These are phyloP conservation scores for Alternaria tenuissima DNA, from an alignment of 2,329 filamentous ascomycete genomes.

Conservation along the genomic window DNA sequence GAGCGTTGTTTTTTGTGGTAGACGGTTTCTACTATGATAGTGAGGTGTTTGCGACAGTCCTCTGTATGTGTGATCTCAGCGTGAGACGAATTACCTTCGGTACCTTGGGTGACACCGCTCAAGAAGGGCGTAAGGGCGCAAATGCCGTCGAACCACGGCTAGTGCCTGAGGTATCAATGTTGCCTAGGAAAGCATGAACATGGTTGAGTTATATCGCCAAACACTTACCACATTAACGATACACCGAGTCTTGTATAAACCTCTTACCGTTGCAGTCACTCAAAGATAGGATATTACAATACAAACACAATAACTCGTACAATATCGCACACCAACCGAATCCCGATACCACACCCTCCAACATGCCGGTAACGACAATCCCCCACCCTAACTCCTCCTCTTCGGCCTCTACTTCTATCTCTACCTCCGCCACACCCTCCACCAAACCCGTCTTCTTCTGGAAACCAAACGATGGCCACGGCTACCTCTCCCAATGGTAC, in stretches of 20 bases:
- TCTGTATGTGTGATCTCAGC: not conserved
- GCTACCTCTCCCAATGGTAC: slow-evolving; percentile 72
- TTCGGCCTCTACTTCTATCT: not conserved
- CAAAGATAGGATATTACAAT: too few relatives aligned
- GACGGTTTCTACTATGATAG: not conserved
- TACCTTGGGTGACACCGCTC: not conserved
- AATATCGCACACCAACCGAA: not conserved
- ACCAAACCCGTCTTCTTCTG: slow-evolving; percentile 39
- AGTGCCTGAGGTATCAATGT: not conserved
- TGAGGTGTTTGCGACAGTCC: not conserved
- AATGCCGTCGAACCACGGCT: not conserved
- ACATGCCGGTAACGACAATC: not conserved
- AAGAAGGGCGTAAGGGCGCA: slow-evolving; percentile 6
- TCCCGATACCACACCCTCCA: not conserved
- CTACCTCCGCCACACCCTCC: not conserved
- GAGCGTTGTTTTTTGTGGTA: slow-evolving; percentile 1
- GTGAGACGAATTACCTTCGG: not conserved
- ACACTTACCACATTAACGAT: not conserved
- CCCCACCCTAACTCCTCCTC: not conserved
- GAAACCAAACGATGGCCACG: slow-evolving; percentile 46
- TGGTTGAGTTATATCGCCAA: not conserved
- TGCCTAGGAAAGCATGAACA: not conserved
- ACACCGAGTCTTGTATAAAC: not conserved
- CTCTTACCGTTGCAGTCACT: too few relatives aligned
- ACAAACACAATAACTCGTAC: not conserved